Evolutionary conservation across 2,329 filamentous ascomycete genomes (phyloP).

Genomic region (Fusarium sp.): DNA sequence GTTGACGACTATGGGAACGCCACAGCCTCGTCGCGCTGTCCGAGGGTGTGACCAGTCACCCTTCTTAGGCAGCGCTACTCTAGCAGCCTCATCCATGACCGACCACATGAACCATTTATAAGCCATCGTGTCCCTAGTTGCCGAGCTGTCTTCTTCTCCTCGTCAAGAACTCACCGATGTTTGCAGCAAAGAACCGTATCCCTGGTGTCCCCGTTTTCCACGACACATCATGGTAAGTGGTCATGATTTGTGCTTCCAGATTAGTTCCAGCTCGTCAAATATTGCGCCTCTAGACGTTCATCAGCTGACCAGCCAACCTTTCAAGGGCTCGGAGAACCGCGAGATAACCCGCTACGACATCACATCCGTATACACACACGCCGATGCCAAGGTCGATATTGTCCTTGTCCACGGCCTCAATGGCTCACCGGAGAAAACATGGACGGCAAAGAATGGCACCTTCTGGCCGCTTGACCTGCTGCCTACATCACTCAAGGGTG

Average conservation of each 20-base stretch:
- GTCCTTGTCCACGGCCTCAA: constrained; percentile 82
- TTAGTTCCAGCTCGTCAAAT: background rate
- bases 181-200: constrained; percentile 7
- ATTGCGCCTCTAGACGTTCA: background rate
- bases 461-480: constrained; percentile 82
- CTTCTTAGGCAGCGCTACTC: constrained; percentile 26
- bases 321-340: constrained; percentile 57
- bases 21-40: constrained; percentile 14
- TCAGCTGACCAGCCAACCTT: background rate
- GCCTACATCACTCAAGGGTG: constrained; percentile 70
- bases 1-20: constrained; percentile 1
- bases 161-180: constrained; percentile 29
- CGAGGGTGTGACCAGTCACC: constrained; percentile 17
- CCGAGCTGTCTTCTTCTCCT: background rate
- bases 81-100: constrained; percentile 27
- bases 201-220: constrained; percentile 24
- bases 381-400: constrained; percentile 74
- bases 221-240: constrained; percentile 48
- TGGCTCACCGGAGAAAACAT: constrained; percentile 76
- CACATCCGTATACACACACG: constrained; percentile 72
- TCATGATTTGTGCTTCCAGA: background rate
- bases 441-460: constrained; percentile 69
- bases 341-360: constrained; percentile 67
- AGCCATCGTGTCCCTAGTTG: constrained; percentile 1
- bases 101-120: constrained; percentile 27